Percentiles rank a stretch among this genome's conserved stretches.
Evolutionary conservation across 257 asterid genomes (phyloP).

Genomic region (Lycium ferocissimum): DNA sequence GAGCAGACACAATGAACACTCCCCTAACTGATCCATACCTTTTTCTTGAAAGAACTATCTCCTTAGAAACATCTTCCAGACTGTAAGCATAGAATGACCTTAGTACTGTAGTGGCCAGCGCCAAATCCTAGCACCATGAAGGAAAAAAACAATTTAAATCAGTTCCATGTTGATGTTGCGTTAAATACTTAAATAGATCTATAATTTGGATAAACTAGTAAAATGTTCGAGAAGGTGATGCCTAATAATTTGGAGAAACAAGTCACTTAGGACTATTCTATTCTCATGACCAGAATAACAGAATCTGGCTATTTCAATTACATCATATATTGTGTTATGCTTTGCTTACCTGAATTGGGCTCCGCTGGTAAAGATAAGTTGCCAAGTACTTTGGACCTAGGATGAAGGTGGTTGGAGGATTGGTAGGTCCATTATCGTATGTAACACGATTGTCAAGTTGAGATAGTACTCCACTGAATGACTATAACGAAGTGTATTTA

Average conservation of each 20-base stretch:
- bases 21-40: slow-evolving; percentile 41
- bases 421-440: slow-evolving; percentile 34
- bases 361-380: slow-evolving; percentile 34
- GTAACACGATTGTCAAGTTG: neutral
- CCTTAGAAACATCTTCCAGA: slow-evolving; percentile 32
- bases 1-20: slow-evolving; percentile 35
- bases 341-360: slow-evolving; percentile 40
- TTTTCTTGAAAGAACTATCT: slow-evolving; percentile 21
- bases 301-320: neutral
- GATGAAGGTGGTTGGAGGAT: slow-evolving; percentile 35
- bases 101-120: slow-evolving; percentile 39
- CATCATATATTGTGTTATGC: neutral
- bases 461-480: neutral
- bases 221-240: neutral
- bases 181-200: no score
- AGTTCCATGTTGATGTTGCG: neutral
- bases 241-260: neutral
- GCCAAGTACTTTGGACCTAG: slow-evolving; percentile 38
- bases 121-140: slow-evolving; percentile 38
- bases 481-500: neutral
- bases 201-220: neutral
- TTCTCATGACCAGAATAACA: neutral
- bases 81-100: slow-evolving; percentile 34
- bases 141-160: neutral
- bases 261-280: neutral